Evolutionary conservation across 2,329 filamentous ascomycete species (phyloP).

Genomic region (Huntiella decipiens): DNA sequence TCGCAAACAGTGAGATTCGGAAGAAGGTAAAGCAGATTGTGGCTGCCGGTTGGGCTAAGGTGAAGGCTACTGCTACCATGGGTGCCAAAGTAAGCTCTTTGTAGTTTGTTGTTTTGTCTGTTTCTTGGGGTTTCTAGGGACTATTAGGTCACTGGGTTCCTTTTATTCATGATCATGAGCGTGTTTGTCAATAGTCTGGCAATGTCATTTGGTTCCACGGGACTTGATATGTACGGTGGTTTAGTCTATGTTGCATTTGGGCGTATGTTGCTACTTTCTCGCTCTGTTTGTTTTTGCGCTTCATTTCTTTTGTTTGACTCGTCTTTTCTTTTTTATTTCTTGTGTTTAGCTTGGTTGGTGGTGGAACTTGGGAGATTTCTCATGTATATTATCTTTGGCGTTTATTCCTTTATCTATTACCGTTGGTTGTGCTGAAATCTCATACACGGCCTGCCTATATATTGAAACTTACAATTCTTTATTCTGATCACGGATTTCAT

Average conservation of each 20-base stretch:
- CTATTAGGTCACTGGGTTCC: too few relatives aligned
- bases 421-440: too few relatives aligned
- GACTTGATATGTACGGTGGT: too few relatives aligned
- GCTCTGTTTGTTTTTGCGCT: background rate
- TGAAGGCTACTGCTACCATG: slow-evolving; percentile 77
- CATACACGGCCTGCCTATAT: too few relatives aligned
- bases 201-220: too few relatives aligned
- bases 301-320: background rate
- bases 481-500: too few relatives aligned
- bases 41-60: slow-evolving; percentile 56
- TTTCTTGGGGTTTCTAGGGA: background rate
- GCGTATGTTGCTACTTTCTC: too few relatives aligned
- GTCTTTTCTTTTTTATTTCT: background rate
- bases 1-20: slow-evolving; percentile 56
- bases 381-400: background rate
- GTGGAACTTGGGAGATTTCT: too few relatives aligned
- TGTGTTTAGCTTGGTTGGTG: background rate
- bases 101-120: slow-evolving; percentile 20
- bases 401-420: background rate
- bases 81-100: slow-evolving; percentile 96
- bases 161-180: too few relatives aligned
- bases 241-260: too few relatives aligned
- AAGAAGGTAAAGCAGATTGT: slow-evolving; percentile 54
- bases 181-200: too few relatives aligned
- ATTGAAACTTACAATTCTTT: too few relatives aligned